Evolutionary conservation across 75 land plant genomes (phyloP), one percentile per base, ranked within the genome.

Genomic region (Pseudotsuga menziesii): DNA sequence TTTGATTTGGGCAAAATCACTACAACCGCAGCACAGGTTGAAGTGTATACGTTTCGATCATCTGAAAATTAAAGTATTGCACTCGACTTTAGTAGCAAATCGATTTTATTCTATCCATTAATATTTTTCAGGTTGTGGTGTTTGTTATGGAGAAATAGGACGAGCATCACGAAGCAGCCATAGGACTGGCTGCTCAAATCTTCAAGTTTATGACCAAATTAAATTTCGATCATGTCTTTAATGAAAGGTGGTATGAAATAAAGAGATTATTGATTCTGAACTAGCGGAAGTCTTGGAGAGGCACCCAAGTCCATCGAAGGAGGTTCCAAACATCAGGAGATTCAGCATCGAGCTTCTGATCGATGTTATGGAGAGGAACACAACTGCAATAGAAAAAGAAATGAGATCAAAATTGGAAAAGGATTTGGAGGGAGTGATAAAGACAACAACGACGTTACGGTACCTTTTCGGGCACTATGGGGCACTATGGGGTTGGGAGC

Each of bases 391-490:
- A 0, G 32, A 29, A 29, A 1, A 0, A 29, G 32, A 29, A 29
- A 29, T 29, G 32, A 29, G 32, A 29, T 29, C 32, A 29, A 29
- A 29, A 0, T 29, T 29, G 32, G 32, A 29, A 1, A 1, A 29
- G 2, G 52, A 1, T 70, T 70, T 70, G 54, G 8, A 0, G 52
- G 22, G 52, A 17, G 72, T 70, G 72, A 17, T 5, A n/a, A 41
- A 70, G 16, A 39, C 48, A 1, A 70, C 72, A 48, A 39, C 52
- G 23, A 48, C 1, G 52, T 19, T 70, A 41, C 52, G 36, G 11
- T n/a, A 70, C 6, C 54, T 39, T 70, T 4, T 70, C 44, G 11
- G 93, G 93, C 4, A 84, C 81, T 27, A 85, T 86, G 62, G 93
- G 93, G 32, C n/a, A n/a, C n/a, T n/a, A n/a, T n/a, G n/a, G n/a